Evolutionary conservation across 2,329 filamentous ascomycete species (phyloP), one percentile per base, ranked within the genome.

Genomic region (Trichophyton benhamiae): DNA sequence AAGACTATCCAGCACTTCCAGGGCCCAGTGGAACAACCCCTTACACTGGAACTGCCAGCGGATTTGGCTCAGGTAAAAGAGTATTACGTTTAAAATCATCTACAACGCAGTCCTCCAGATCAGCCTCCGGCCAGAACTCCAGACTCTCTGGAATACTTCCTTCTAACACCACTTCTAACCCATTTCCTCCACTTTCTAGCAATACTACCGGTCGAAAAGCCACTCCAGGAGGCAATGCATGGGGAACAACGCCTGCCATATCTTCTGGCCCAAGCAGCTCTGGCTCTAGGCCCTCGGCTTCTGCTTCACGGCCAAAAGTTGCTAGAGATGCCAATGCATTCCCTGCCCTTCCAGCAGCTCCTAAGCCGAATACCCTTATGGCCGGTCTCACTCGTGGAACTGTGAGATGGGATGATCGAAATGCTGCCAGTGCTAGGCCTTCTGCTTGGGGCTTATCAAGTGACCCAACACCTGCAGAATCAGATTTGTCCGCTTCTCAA

Each of bases 1-100:
- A 96, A 74, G 91, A 96, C 72, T 97, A 96, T 67, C 92, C 92
- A 0, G 89, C 88, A 1, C 78, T 97, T 0, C 91, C 92, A 0
- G 87, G 87, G 0, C 81, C 89, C 0, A 82, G 83, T 60, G 87
- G 87, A 58, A 83, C 87, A 74, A 80, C 85, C 42, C 85, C 86
- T 27, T 77, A 76, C 3, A 73, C 79, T 53, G 74, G 76, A 25
- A 71, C 73, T 67, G 67, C 71, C 62, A 83, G 87, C 63, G 70
- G 79, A 66, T 79, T 80, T 41, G 84, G 84, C 73, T 88, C 80
- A 0, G 83, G 83, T 0, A 77, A 74, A 72, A 62, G 83, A 72
- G 77, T 92, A 65, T 71, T 91, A 71, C 82, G 83, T 67, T 72
- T 87, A 36, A 87, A 89, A 71, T 86, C 81, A 61, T 87, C 84